Evolutionary conservation across 1,284 basidiomycete genomes (phyloP).

Genomic region (Inonotus hispidus): DNA sequence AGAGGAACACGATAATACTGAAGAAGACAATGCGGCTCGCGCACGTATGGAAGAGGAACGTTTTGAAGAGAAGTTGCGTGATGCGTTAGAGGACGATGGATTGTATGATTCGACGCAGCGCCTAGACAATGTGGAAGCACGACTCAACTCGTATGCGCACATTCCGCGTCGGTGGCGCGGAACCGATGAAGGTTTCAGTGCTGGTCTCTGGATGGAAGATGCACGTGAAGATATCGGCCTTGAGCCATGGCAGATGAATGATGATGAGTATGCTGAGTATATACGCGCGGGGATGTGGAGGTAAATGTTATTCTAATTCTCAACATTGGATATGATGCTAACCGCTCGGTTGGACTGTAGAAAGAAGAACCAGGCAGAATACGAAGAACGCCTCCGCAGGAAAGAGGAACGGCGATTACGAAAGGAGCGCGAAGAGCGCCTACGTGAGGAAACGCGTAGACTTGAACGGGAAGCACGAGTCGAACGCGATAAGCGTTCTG

Average conservation of each 20-base stretch:
- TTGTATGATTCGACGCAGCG: slow-evolving; percentile 34
- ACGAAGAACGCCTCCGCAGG: slow-evolving; percentile 53
- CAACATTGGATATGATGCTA: not conserved
- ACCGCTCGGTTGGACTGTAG: slow-evolving; percentile 31
- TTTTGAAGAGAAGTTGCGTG: slow-evolving; percentile 67
- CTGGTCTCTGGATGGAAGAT: slow-evolving; percentile 28
- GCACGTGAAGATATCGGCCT: slow-evolving; percentile 40
- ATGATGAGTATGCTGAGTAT: slow-evolving; percentile 83
- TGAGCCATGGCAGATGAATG: slow-evolving; percentile 63
- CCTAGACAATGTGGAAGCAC: slow-evolving; percentile 54
- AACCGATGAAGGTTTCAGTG: slow-evolving; percentile 18
- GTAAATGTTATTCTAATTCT: slow-evolving; percentile 37
- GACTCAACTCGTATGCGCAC: slow-evolving; percentile 61
- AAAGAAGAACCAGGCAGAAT: slow-evolving; percentile 60
- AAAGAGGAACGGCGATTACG: slow-evolving; percentile 35
- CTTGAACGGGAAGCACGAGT: slow-evolving; percentile 49
- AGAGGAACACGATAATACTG: not conserved
- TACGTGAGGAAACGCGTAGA: slow-evolving; percentile 45
- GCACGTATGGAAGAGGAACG: slow-evolving; percentile 48
- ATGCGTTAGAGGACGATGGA: slow-evolving; percentile 58
- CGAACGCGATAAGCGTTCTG: slow-evolving; percentile 39
- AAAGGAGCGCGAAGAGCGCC: slow-evolving; percentile 47
- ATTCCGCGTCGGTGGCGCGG: slow-evolving; percentile 54
- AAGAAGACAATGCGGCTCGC: slow-evolving; percentile 20
- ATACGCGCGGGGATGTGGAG: slow-evolving; percentile 75